Base-by-base conservation (phyloP, 2,329 filamentous ascomycete species). In the Pseudocercospora cruenta region DNA sequence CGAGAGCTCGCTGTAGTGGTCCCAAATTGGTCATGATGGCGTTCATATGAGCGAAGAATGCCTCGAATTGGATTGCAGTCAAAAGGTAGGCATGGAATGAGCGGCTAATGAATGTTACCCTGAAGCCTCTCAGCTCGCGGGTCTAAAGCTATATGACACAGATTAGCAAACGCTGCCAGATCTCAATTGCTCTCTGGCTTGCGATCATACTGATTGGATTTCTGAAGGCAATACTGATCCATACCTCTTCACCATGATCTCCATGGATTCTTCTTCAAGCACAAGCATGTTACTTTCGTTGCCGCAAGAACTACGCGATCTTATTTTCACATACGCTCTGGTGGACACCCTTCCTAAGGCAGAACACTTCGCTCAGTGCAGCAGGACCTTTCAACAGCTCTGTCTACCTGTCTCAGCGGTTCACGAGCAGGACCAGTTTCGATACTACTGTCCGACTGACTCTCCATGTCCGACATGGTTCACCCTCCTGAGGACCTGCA, bases 241-340 rank as follows among this genome's bases (percentile, higher is more conserved):
- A n/a, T 19, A 49, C 45, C 3, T 22, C n/a, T 22, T 19, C n/a
- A 19, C 3, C 19, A 45, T 31, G 19, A 14, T 2, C n/a, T 7
- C 2, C 24, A 31, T 43, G 19, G 53, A 24, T 16, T n/a, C n/a
- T n/a, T n/a, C n/a, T n/a, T 21, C 43, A 54, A 28, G 33, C 28
- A 43, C 31, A 12, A 61, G 39, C 22, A n/a, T 19, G n/a, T 57
- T 65, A 8, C 58, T 65, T 6, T 33, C 16, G n/a, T 39, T 65
- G 7, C 63, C 63, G 10, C 63, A 60, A 57, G 63, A 65, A 14
- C 26, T 65, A 31, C 63, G 63, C 19, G 63, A 65, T 36, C 47
- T 65, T 19, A 53, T 65, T 24, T 60, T 55, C 51, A 36, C 49
- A 22, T 47, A 58, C 24, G 63, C 63, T 19, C 10, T 51, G 3